phyloP scores from a whole-genome alignment of 73 alveolate genomes.

The Tetrahymena borealis region DNA sequence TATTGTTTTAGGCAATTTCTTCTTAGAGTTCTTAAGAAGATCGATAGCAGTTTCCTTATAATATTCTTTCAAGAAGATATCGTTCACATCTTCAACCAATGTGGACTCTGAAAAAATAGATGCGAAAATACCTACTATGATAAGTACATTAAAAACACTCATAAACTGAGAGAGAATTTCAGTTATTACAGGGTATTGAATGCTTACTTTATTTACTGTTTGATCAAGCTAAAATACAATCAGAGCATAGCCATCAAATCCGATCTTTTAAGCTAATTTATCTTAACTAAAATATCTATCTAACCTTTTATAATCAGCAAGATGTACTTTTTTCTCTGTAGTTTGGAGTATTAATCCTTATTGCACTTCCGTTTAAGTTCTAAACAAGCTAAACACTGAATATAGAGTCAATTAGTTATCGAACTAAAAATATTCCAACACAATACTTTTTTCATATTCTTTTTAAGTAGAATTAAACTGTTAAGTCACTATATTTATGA shows the following conservation, averaged over 20 bases:
- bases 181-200: neutral
- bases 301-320: neutral
- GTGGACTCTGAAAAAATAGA: neutral
- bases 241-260: neutral
- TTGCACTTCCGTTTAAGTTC: neutral
- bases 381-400: neutral
- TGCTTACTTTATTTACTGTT: neutral
- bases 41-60: neutral
- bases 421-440: neutral
- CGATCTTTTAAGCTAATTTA: neutral
- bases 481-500: neutral
- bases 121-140: neutral
- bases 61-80: neutral
- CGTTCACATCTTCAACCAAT: neutral
- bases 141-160: neutral
- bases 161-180: neutral
- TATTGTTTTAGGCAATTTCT: neutral
- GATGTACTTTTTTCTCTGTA: neutral
- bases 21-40: neutral
- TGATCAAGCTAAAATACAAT: neutral
- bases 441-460: neutral
- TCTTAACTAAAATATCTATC: neutral
- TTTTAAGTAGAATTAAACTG: neutral
- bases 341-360: neutral
- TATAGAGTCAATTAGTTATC: neutral